Percentiles rank a stretch among this genome's conserved stretches.
These are phyloP conservation scores for Lipomyces starkeyi DNA, from an alignment of 805 yeast species.

Conservation along the genomic window DNA sequence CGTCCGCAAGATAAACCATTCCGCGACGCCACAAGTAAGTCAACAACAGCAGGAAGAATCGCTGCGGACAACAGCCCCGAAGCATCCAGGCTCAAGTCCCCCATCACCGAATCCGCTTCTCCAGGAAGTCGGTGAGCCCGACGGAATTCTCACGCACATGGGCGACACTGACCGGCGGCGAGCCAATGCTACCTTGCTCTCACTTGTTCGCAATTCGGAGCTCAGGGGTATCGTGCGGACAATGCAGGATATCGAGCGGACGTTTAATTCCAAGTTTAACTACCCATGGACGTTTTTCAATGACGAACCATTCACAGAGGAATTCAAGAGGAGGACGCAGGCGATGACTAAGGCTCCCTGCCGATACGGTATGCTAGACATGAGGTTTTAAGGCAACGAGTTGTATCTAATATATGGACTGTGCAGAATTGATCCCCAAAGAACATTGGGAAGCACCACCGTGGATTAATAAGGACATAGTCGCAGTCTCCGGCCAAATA, in stretches of 20 bases:
- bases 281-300: constrained; percentile 85
- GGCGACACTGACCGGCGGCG: constrained; percentile 40
- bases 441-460: constrained; percentile 68
- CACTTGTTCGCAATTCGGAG: constrained; percentile 76
- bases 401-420: background rate
- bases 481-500: constrained; percentile 50
- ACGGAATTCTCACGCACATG: constrained; percentile 30
- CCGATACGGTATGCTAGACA: constrained; percentile 52
- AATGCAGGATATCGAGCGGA: constrained; percentile 64
- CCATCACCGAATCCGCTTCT: constrained; percentile 26
- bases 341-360: constrained; percentile 52
- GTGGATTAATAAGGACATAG: constrained; percentile 56
- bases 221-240: constrained; percentile 55
- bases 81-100: background rate
- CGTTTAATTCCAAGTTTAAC: constrained; percentile 70
- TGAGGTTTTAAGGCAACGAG: background rate
- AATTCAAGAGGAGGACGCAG: constrained; percentile 57
- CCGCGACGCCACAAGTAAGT: background rate
- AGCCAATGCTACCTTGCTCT: constrained; percentile 78
- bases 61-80: background rate
- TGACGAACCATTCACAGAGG: constrained; percentile 66
- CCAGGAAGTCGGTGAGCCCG: constrained; percentile 44
- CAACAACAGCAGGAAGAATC: background rate
- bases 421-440: constrained; percentile 49
- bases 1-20: background rate